Percentiles rank a stretch among this genome's conserved stretches.
Conservation (phyloP, 371 early-diverging fungal genomes). For the Zychaea mexicana region DNA sequence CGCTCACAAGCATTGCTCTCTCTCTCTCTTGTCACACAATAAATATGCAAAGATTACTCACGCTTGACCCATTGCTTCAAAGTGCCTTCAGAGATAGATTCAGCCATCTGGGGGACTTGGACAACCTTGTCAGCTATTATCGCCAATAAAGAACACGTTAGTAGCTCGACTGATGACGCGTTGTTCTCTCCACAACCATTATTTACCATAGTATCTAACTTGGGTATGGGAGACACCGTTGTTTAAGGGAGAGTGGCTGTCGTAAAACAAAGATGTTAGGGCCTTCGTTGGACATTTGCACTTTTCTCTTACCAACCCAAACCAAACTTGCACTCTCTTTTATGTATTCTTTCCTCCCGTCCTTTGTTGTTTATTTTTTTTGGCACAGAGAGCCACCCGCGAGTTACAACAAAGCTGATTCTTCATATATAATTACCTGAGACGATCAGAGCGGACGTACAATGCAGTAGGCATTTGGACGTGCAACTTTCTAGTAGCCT, state of each 20-base stretch:
- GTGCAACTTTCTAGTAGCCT: conserved; percentile 43
- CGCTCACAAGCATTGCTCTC: neutral
- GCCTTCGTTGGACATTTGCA: neutral
- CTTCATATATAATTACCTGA: conserved; percentile 22
- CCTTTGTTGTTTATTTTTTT: neutral
- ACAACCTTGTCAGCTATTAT: conserved; percentile 74
- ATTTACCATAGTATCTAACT: conserved; percentile 48
- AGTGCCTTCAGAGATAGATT: conserved; percentile 97
- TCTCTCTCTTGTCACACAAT: neutral
- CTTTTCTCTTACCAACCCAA: too few relatives aligned
- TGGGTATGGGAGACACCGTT: conserved; percentile 26
- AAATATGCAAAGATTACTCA: conserved; percentile 41
- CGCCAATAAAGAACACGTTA: too few relatives aligned
- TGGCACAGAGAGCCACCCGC: neutral
- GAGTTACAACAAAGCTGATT: neutral
- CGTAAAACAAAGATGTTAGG: neutral
- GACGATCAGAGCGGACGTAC: conserved; percentile 36
- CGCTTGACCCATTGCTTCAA: conserved; percentile 95
- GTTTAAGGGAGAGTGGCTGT: conserved; percentile 10
- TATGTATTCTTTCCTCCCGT: too few relatives aligned
- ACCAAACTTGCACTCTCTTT: too few relatives aligned
- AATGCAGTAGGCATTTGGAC: conserved; percentile 42
- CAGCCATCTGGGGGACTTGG: conserved; percentile 95
- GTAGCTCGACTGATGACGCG: too few relatives aligned
- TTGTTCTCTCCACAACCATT: neutral